A percentile compares a stretch with the other conserved stretches of the same genome.
These are phyloP conservation scores for Colletotrichum cereale DNA, from an alignment of 2,329 filamentous ascomycete species.

Conservation along the genomic window DNA sequence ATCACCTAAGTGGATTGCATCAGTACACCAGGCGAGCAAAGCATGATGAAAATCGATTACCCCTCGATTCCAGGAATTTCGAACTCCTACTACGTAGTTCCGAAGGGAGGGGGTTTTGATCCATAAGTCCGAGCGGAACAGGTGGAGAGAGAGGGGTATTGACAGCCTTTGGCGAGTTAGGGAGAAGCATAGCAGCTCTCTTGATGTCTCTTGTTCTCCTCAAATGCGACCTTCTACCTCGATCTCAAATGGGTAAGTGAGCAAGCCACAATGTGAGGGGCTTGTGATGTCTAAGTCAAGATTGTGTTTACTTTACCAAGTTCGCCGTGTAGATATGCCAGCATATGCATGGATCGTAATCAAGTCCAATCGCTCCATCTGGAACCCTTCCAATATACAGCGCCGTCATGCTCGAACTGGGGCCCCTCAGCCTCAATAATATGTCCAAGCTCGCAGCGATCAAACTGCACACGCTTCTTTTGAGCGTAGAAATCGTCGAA, in stretches of 20 bases:
- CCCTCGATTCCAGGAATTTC: neutral
- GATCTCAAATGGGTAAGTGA: neutral
- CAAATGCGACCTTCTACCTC: neutral
- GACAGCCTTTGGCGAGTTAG: neutral
- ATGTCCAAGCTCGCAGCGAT: conserved; percentile 67
- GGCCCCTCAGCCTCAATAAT: conserved; percentile 68
- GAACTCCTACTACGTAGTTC: neutral
- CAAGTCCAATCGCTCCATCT: conserved; percentile 47
- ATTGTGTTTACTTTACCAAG: neutral
- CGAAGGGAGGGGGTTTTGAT: neutral
- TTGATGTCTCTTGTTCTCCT: neutral
- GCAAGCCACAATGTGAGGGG: neutral
- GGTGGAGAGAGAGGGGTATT: neutral
- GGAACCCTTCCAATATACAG: conserved; percentile 44
- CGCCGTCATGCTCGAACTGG: conserved; percentile 50
- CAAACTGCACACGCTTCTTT: conserved; percentile 63
- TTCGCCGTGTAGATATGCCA: neutral
- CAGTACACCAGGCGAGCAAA: neutral
- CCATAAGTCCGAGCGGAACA: neutral
- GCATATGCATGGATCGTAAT: neutral
- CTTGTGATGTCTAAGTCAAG: neutral
- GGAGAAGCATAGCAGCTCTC: neutral
- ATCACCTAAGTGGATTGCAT: neutral
- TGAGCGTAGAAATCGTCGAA: conserved; percentile 66
- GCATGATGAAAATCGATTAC: neutral